These are phyloP conservation scores for Quercus parvula DNA, from an alignment of 306 rosid genomes.

Conservation along the genomic window DNA sequence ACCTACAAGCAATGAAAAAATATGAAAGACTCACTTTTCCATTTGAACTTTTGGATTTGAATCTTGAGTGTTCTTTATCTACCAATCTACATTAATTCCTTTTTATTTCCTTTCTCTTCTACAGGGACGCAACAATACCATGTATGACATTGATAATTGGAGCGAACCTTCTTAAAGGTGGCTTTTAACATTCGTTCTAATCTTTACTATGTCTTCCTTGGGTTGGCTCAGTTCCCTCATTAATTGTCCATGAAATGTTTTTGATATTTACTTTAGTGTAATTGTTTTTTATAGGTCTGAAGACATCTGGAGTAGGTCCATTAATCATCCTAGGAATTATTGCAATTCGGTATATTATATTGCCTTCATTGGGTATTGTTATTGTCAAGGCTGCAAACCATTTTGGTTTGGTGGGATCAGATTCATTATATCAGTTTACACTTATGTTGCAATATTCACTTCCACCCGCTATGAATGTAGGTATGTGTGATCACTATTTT, in stretches of 20 bases:
- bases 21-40: neutral
- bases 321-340: slow-evolving; percentile 30
- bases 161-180: slow-evolving; percentile 42
- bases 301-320: slow-evolving; percentile 17
- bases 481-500: neutral
- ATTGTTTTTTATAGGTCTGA: slow-evolving; percentile 25
- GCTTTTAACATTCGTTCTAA: neutral
- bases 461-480: slow-evolving; percentile 2
- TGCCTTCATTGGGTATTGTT: slow-evolving; percentile 18
- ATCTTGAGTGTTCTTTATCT: neutral
- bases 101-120: neutral
- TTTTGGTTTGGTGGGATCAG: neutral
- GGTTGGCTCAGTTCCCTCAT: neutral
- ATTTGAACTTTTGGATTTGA: neutral
- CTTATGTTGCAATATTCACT: neutral
- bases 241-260: too few relatives aligned
- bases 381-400: neutral
- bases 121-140: slow-evolving; percentile 41
- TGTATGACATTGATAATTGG: slow-evolving; percentile 38
- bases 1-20: neutral
- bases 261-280: too few relatives aligned
- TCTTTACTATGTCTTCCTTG: neutral
- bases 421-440: neutral
- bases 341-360: slow-evolving; percentile 25
- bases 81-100: neutral